Percentiles rank a stretch among this genome's conserved stretches.
Conservation (phyloP, 352 stramenopile species). For the Pythium chondricola region DNA sequence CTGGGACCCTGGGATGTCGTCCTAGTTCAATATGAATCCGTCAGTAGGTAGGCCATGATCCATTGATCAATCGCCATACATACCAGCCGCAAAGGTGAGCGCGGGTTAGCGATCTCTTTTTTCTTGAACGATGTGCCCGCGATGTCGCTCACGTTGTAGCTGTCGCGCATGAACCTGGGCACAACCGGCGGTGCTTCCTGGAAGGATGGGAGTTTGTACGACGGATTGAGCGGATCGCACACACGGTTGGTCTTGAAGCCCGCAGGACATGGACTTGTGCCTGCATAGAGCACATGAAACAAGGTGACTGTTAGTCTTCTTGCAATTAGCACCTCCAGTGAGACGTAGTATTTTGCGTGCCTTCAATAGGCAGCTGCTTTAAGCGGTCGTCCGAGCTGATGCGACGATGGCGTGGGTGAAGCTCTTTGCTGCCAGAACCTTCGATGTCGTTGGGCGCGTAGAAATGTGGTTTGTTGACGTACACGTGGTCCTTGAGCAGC, state of each 20-base stretch:
- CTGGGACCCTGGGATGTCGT: conserved; percentile 53
- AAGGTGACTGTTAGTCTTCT: no score
- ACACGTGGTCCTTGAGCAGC: conserved; percentile 55
- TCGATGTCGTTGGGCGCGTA: conserved; percentile 53
- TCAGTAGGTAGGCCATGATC: no score
- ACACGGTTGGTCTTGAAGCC: conserved; percentile 64
- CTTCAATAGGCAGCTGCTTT: conserved; percentile 65
- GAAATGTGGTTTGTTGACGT: conserved; percentile 61
- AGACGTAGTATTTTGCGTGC: no score
- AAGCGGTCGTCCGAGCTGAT: conserved; percentile 54
- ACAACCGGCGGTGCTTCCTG: conserved; percentile 31
- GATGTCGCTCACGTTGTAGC: conserved; percentile 70
- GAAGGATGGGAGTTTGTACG: conserved; percentile 55
- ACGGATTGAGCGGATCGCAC: conserved; percentile 53
- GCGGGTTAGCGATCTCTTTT: conserved; percentile 35
- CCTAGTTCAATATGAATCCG: no score
- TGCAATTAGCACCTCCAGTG: no score
- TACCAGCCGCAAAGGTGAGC: conserved; percentile 40
- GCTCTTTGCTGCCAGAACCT: conserved; percentile 49
- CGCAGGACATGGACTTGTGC: conserved; percentile 33
- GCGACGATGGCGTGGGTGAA: conserved; percentile 45
- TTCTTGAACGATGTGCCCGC: conserved; percentile 47
- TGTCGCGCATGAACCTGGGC: conserved; percentile 66
- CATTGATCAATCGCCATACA: no score
- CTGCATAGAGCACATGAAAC: conserved; percentile 66